Base-by-base conservation (phyloP, 768 basidiomycete species). In the Lyophyllum semitale region DNA sequence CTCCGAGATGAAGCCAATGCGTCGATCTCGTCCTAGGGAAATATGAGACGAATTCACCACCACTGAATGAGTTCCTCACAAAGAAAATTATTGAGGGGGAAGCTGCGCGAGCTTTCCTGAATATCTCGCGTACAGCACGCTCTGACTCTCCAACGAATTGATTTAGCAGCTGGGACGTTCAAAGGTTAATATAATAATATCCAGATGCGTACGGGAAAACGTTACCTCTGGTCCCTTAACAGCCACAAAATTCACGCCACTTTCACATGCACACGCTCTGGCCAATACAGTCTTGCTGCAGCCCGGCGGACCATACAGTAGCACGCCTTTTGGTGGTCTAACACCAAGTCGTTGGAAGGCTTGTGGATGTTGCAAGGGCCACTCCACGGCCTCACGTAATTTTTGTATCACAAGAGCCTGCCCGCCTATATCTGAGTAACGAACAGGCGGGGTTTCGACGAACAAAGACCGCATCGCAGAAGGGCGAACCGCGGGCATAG, bases 121-220 rank as follows among this genome's bases (percentile, higher is more conserved):
- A 99, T 52, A 95, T 89, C 65, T 98, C 96, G 29, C 97, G 84
- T 13, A 99, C 91, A 0, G 93, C 93, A 40, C 91, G 82, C 71
- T 99, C 97, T 0, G 95, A 97, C 73, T 99, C 97, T 20, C 97
- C 97, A 17, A 99, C 94, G 63, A 88, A 99, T 72, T 98, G 98
- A 74, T 89, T 98, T 49, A 98, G 68, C 0, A 99, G 81, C 95
- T 98, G 64, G n/a, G 43, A 43, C 22, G 30, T 25, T 46, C 20
- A 49, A 51, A 48, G 46, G 37, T 45, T 55, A 61, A 46, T 35
- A 17, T 55, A 61, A 46, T 35, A 17, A 32, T 13, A 40, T 60
- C 22, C 41, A 38, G 4, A 50, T 43, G 15, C 9, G 20, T 55
- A 35, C 20, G 29, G 53, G 27, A 50, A 38, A 38, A 30, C 61